Evolutionary conservation across 805 yeast genomes (phyloP), one percentile per base, ranked within the genome.

Genomic region (Saturnispora mendoncae): DNA sequence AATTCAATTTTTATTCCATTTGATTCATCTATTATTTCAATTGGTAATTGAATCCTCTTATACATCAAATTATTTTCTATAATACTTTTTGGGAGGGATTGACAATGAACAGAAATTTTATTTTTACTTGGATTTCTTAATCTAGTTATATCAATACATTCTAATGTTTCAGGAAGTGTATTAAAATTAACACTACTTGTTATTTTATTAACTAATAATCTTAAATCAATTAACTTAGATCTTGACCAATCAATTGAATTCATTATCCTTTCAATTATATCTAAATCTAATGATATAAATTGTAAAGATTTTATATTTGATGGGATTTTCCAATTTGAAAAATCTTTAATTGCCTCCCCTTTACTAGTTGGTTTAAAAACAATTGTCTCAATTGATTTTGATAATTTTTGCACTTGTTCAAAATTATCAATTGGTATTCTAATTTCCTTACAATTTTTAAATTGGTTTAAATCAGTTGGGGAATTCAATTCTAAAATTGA

Each of bases 61-160:
- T 23, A 23, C 10, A 23, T n/a, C n/a, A n/a, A n/a, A n/a, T n/a
- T n/a, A n/a, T n/a, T n/a, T n/a, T n/a, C n/a, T n/a, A n/a, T n/a
- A n/a, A n/a, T 26, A 24, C 7, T 21, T 14, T 7, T 26, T 26
- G 14, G 14, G 10, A 14, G 38, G 38, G 3, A 27, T n/a, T 36
- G 13, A 13, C 24, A 25, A 18, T 36, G 21, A 7, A 36, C 26
- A 3, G 12, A 2, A 15, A 38, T 38, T 8, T 30, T 23, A 6
- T 32, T 19, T 12, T 27, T 32, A 5, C 23, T 20, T 14, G 36
- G 42, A 18, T 33, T 33, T 14, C 28, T 26, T 14, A 33, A 24
- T 29, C 42, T 33, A 18, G 28, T 27, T 15, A 33, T 28, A 23
- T 40, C 43, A 17, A 40, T 12, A 33, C 39, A 34, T 34, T 40